Evolutionary conservation across 495 filamentous ascomycete genomes (phyloP).

Genomic region (Parachaetomium inaequale): DNA sequence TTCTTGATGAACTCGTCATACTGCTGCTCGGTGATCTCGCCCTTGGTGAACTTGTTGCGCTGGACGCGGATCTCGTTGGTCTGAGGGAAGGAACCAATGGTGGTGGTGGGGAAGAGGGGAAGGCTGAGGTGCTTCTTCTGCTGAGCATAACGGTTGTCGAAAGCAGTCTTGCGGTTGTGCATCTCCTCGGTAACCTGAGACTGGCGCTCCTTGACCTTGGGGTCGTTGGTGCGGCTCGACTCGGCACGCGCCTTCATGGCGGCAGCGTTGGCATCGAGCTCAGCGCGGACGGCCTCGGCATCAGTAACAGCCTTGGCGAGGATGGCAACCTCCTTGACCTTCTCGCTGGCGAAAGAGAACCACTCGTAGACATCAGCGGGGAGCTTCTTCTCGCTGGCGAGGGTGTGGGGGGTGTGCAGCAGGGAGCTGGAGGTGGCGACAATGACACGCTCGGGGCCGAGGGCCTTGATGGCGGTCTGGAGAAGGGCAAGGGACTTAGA

Average conservation of each 20-base stretch:
- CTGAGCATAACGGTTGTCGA: constrained; percentile 74
- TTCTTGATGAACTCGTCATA: constrained; percentile 98
- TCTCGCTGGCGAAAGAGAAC: constrained; percentile 98
- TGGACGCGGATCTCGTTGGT: constrained; percentile 95
- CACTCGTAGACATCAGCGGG: constrained; percentile 88
- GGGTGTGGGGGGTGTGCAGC: constrained; percentile 95
- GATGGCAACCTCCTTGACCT: constrained; percentile 82
- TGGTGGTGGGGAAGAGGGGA: constrained; percentile 96
- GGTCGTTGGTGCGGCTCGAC: constrained; percentile 93
- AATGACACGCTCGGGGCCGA: constrained; percentile 93
- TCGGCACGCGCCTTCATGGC: constrained; percentile 82
- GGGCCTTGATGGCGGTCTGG: constrained; percentile 83
- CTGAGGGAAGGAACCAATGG: constrained; percentile 98
- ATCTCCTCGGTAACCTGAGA: constrained; percentile 71
- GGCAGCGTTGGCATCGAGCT: constrained; percentile 92
- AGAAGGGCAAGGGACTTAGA: constrained; percentile 82
- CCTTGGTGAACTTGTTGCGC: constrained; percentile 97
- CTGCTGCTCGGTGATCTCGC: constrained; percentile 83
- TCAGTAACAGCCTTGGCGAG: constrained; percentile 96
- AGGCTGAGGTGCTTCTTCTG: constrained; percentile 87
- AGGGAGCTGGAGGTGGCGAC: constrained; percentile 95
- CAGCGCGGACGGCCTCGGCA: constrained; percentile 74
- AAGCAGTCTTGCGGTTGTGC: constrained; percentile 89
- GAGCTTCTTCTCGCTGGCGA: constrained; percentile 95
- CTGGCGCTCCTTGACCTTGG: constrained; percentile 92